Conservation (phyloP, 2,329 filamentous ascomycete species). For the Keithomyces neogunnii region DNA sequence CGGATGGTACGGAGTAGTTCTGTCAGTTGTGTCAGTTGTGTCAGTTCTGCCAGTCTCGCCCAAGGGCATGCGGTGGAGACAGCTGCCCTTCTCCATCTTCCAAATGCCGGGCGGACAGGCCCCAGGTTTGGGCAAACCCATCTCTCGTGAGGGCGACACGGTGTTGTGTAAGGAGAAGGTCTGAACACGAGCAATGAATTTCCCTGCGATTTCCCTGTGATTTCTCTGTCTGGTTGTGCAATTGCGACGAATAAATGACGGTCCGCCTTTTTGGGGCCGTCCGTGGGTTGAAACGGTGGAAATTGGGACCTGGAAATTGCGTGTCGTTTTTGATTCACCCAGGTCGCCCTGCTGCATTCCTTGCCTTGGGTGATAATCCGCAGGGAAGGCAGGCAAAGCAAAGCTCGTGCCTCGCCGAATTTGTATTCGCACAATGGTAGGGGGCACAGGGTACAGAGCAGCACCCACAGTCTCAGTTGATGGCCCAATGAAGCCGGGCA, state of each 20-base stretch:
- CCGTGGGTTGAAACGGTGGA: conserved; percentile 10
- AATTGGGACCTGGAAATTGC: conserved; percentile 6
- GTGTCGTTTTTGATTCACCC: conserved; percentile 5
- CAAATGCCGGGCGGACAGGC: too few relatives aligned
- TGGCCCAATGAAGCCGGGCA: neutral
- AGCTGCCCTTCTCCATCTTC: too few relatives aligned
- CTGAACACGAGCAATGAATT: neutral
- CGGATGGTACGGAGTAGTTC: too few relatives aligned
- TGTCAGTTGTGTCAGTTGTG: too few relatives aligned
- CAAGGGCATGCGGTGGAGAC: too few relatives aligned
- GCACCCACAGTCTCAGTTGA: neutral
- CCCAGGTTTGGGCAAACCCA: too few relatives aligned
- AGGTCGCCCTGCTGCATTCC: conserved; percentile 6
- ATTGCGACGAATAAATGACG: neutral
- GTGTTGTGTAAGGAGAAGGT: too few relatives aligned
- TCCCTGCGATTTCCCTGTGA: neutral
- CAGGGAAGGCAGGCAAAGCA: neutral
- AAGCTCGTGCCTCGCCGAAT: neutral
- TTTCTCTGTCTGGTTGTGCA: neutral
- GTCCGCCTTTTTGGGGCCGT: neutral
- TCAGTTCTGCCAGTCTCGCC: too few relatives aligned
- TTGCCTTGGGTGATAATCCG: conserved; percentile 4
- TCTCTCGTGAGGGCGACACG: too few relatives aligned
- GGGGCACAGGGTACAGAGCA: too few relatives aligned
- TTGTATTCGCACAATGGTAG: too few relatives aligned